Percentiles rank a stretch among this genome's conserved stretches.
Evolutionary conservation across 2,329 filamentous ascomycete species (phyloP).

Genomic region (Monilinia aucupariae): DNA sequence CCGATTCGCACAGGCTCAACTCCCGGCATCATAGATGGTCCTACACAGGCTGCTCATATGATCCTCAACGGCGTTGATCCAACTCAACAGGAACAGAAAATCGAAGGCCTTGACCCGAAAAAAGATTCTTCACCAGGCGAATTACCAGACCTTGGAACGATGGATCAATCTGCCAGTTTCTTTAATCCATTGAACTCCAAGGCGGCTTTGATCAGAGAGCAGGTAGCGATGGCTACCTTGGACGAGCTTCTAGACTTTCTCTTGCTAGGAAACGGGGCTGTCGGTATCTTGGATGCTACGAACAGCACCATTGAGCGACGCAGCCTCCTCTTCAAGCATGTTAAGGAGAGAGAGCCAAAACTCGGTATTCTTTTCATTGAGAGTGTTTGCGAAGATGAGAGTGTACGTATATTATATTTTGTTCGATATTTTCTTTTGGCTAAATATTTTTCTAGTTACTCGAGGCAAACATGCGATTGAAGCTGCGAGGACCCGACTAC

Average conservation of each 20-base stretch:
- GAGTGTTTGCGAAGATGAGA: slow-evolving; percentile 81
- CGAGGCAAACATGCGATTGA: slow-evolving; percentile 94
- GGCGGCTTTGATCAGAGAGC: slow-evolving; percentile 78
- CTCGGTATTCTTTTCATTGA: slow-evolving; percentile 93
- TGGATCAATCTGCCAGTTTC: slow-evolving; percentile 88
- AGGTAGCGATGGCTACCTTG: slow-evolving; percentile 85
- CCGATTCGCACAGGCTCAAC: slow-evolving; percentile 21
- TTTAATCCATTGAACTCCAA: slow-evolving; percentile 86
- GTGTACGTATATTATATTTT: slow-evolving; percentile 39
- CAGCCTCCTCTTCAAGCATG: slow-evolving; percentile 75
- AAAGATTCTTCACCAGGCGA: slow-evolving; percentile 36
- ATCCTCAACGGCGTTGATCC: slow-evolving; percentile 47
- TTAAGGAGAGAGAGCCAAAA: slow-evolving; percentile 76
- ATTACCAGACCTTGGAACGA: slow-evolving; percentile 34
- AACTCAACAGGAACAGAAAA: slow-evolving; percentile 17
- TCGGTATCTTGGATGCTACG: slow-evolving; percentile 94
- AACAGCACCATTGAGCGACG: slow-evolving; percentile 89
- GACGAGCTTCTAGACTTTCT: slow-evolving; percentile 92
- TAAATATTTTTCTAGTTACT: slow-evolving; percentile 49
- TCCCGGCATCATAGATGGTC: slow-evolving; percentile 32
- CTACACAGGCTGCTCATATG: slow-evolving; percentile 51
- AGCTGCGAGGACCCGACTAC: slow-evolving; percentile 94
- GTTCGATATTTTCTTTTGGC: background rate
- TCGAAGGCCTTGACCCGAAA: slow-evolving; percentile 18
- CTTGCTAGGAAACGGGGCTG: slow-evolving; percentile 71